phyloP scores from a whole-genome alignment of 2,329 filamentous ascomycete species.

The Fusarium nodosum region DNA sequence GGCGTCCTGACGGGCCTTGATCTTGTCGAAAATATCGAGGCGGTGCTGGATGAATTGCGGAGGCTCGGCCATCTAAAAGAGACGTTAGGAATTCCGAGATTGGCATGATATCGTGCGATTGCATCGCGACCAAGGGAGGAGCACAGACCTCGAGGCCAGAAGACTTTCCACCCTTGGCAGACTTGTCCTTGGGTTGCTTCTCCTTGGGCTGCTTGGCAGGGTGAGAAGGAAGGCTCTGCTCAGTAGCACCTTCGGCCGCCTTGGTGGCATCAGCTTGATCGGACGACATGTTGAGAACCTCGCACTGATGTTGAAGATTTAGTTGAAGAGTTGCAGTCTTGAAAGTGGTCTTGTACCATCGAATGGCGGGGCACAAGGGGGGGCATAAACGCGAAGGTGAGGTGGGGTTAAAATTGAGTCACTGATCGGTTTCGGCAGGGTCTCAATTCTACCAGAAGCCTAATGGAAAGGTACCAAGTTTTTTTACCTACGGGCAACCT shows the following conservation, averaged over 20 bases:
- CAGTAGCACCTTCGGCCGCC: conserved; percentile 53
- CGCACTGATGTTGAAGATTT: conserved; percentile 40
- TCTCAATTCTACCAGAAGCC: conserved; percentile 5
- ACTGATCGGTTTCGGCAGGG: conserved; percentile 39
- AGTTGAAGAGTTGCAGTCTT: conserved; percentile 46
- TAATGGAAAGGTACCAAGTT: not conserved
- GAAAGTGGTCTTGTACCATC: conserved; percentile 30
- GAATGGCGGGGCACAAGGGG: conserved; percentile 52
- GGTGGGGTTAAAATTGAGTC: conserved; percentile 55
- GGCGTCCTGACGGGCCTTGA: conserved; percentile 86
- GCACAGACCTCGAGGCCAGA: conserved; percentile 64
- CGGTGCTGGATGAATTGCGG: conserved; percentile 87
- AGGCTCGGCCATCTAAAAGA: conserved; percentile 58
- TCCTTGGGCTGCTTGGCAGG: conserved; percentile 57
- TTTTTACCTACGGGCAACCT: not conserved
- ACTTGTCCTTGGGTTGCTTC: conserved; percentile 52
- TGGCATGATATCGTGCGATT: conserved; percentile 19
- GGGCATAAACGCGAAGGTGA: conserved; percentile 53
- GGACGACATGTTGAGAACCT: conserved; percentile 54
- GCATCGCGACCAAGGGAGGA: conserved; percentile 19
- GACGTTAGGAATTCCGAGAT: conserved; percentile 41
- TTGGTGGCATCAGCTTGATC: conserved; percentile 55
- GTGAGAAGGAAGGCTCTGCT: conserved; percentile 54
- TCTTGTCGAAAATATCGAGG: conserved; percentile 86
- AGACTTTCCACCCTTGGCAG: conserved; percentile 70